phyloP scores from a whole-genome alignment of 257 asterid genomes.

The Solanum chilense region DNA sequence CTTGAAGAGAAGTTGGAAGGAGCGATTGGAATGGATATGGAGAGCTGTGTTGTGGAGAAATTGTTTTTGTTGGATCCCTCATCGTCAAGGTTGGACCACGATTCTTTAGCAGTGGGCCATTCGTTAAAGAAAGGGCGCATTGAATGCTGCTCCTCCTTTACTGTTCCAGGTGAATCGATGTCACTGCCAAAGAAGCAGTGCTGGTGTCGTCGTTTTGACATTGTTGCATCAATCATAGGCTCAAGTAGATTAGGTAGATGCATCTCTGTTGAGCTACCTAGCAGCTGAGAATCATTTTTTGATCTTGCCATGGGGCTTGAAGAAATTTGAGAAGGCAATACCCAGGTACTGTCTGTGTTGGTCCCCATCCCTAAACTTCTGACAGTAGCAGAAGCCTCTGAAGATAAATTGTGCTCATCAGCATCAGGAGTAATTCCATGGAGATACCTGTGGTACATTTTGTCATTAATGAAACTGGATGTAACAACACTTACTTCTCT shows the following conservation, averaged over 20 bases:
- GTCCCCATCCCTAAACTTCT: slow-evolving; percentile 54
- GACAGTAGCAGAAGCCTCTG: slow-evolving; percentile 43
- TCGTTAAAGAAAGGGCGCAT: slow-evolving; percentile 83
- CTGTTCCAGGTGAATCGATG: slow-evolving; percentile 29
- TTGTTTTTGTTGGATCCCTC: slow-evolving; percentile 44
- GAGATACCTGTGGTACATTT: slow-evolving; percentile 38
- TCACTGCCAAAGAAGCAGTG: slow-evolving; percentile 65
- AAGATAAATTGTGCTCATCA: slow-evolving; percentile 43
- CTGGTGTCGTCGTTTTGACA: slow-evolving; percentile 51
- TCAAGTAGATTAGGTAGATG: slow-evolving; percentile 32
- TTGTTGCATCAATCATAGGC: slow-evolving; percentile 28
- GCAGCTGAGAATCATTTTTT: slow-evolving; percentile 36
- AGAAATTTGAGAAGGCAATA: slow-evolving; percentile 55
- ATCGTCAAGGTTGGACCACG: slow-evolving; percentile 69
- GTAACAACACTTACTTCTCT: background rate
- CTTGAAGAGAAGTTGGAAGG: slow-evolving; percentile 51
- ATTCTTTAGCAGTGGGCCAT: slow-evolving; percentile 75
- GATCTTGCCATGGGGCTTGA: slow-evolving; percentile 39
- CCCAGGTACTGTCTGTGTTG: slow-evolving; percentile 44
- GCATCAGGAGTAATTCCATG: slow-evolving; percentile 41
- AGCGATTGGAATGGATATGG: slow-evolving; percentile 67
- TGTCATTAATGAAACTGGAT: background rate
- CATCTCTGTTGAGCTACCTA: slow-evolving; percentile 35
- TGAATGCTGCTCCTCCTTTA: slow-evolving; percentile 58
- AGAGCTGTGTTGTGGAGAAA: slow-evolving; percentile 70